Percentiles rank a stretch among this genome's conserved stretches.
phyloP scores from a whole-genome alignment of 2,329 filamentous ascomycete genomes.

The Pseudocercospora macadamiae region DNA sequence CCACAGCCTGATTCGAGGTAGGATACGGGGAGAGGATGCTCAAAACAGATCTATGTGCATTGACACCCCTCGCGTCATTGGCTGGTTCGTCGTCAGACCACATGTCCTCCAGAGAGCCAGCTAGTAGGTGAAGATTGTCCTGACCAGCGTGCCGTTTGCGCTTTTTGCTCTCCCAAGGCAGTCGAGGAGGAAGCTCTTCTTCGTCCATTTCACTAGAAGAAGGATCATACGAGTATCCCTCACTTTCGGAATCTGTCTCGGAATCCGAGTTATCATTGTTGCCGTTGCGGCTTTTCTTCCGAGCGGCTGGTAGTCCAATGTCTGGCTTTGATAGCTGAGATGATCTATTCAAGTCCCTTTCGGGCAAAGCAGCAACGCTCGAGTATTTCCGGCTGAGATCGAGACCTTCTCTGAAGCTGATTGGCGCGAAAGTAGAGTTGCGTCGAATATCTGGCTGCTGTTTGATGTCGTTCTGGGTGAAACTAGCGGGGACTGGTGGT shows the following conservation, averaged over 20 bases:
- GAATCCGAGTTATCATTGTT: conserved; percentile 14
- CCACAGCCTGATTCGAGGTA: background rate
- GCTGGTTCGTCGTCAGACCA: conserved; percentile 5
- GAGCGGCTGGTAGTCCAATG: conserved; percentile 20
- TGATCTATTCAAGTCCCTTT: background rate
- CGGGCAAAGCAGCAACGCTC: conserved; percentile 36
- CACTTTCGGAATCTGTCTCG: conserved; percentile 29
- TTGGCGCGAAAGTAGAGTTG: conserved; percentile 53
- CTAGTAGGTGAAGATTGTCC: background rate
- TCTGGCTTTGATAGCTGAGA: background rate
- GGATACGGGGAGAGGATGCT: background rate
- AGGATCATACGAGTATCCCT: conserved; percentile 33
- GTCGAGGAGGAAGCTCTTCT: conserved; percentile 25
- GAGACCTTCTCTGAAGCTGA: conserved; percentile 55
- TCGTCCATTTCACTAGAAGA: conserved; percentile 27
- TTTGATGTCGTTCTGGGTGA: conserved; percentile 7
- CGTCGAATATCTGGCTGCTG: conserved; percentile 30
- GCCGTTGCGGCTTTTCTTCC: conserved; percentile 12
- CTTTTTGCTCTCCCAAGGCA: conserved; percentile 33
- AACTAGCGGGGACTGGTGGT: conserved; percentile 40
- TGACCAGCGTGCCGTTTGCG: conserved; percentile 28
- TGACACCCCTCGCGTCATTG: too few species aligned
- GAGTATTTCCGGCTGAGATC: conserved; percentile 57
- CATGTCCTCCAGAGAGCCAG: background rate
- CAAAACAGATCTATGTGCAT: too few species aligned